phyloP scores from a whole-genome alignment of 129 eudicot genomes.

The Calendula officinalis region DNA sequence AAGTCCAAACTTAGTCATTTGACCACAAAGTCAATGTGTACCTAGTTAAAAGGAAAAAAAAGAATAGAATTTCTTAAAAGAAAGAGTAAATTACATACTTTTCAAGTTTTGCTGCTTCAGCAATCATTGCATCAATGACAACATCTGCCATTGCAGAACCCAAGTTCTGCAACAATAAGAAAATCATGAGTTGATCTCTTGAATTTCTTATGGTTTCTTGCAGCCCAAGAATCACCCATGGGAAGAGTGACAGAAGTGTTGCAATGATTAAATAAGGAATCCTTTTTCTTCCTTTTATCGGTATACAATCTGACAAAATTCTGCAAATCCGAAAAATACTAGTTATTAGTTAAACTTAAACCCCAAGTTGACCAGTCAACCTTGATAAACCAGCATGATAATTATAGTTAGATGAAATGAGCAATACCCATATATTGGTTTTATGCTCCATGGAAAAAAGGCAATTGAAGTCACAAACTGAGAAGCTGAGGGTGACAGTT shows the following conservation, averaged over 20 bases:
- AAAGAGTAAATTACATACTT: slow-evolving; percentile 38
- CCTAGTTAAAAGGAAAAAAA: background rate
- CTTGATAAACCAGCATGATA: background rate
- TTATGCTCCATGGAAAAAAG: slow-evolving; percentile 97
- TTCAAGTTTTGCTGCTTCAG: slow-evolving; percentile 90
- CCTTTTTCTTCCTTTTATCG: slow-evolving; percentile 84
- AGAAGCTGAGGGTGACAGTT: slow-evolving; percentile 92
- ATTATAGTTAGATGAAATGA: slow-evolving; percentile 9
- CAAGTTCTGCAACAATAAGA: slow-evolving; percentile 73
- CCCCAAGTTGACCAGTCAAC: slow-evolving; percentile 11
- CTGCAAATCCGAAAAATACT: slow-evolving; percentile 45
- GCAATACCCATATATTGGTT: slow-evolving; percentile 89
- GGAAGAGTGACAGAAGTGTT: slow-evolving; percentile 73
- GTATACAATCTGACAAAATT: slow-evolving; percentile 90
- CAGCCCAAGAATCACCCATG: slow-evolving; percentile 78
- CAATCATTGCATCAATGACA: slow-evolving; percentile 97
- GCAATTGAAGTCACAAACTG: slow-evolving; percentile 89
- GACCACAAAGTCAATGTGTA: slow-evolving; percentile 5
- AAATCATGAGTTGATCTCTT: slow-evolving; percentile 56
- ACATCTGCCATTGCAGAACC: slow-evolving; percentile 99
- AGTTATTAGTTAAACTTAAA: slow-evolving; percentile 2
- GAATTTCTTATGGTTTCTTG: slow-evolving; percentile 58
- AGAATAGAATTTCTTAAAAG: background rate
- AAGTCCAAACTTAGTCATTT: slow-evolving; percentile 1
- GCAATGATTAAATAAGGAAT: slow-evolving; percentile 82